Base-by-base conservation (phyloP, 2,329 filamentous ascomycete genomes). In the Epichloe hybrida region DNA sequence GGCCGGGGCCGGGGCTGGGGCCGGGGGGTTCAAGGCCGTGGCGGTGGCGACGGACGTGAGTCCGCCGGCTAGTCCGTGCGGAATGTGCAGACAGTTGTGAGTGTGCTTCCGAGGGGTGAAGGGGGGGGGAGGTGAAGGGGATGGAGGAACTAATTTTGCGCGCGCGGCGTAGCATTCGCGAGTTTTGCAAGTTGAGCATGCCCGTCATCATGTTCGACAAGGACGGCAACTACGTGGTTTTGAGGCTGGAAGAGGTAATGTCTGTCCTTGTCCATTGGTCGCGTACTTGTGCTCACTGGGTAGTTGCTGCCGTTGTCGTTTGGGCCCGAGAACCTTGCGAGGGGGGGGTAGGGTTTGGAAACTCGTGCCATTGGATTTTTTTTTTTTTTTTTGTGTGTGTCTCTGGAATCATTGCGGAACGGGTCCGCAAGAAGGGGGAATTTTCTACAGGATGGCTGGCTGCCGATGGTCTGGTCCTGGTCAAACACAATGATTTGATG, bases 161-260 rank as follows among this genome's bases (percentile, higher is more conserved):
- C 36, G n/a, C 20, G 35, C 15, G 17, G 17, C 17, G 17, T 17
- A 84, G 83, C 58, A 88, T 91, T 57, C 81, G 85, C 46, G 86
- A 91, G 68, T 90, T 90, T 61, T 85, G 80, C 57, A 66, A 75
- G 6, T 62, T 81, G n/a, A 69, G 74, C 5, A 81, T 79, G 52
- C 91, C 89, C 0, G 77, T 98, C 51, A 81, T 95, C 64, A 95
- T 97, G 91, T 95, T 94, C 67, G 89, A 94, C 66, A 84, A 83
- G 65, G 77, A 89, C 55, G 84, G 83, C 2, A 78, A 83, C 54
- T 89, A 77, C 59, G 72, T 80, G n/a, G 79, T 87, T 23, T 73
- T 81, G 69, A 84, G 74, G 23, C 70, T 95, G 51, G 80, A 81
- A 56, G 75, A 88, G 70, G 80, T 83, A 62, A 60, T 17, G 17